Percentiles rank a stretch among this genome's conserved stretches.
phyloP scores from a whole-genome alignment of 2,329 filamentous ascomycete genomes.

The Hirsutella thompsonii region DNA sequence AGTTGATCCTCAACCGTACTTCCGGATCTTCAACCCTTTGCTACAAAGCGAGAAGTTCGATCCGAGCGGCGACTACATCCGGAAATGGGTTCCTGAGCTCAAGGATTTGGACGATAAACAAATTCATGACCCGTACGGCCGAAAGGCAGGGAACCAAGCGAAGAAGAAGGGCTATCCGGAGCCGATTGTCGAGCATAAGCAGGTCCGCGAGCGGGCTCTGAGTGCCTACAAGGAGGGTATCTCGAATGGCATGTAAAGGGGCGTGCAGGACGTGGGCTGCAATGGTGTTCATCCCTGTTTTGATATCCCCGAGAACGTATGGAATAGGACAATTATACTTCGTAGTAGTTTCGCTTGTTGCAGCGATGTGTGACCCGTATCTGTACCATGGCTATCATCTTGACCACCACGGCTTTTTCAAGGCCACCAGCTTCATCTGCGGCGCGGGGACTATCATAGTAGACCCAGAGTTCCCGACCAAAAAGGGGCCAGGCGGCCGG shows the following conservation, averaged over 20 bases:
- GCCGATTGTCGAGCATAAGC: conserved; percentile 63
- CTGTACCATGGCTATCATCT: conserved; percentile 48
- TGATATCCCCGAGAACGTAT: no score
- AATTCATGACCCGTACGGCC: conserved; percentile 69
- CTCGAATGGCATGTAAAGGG: conserved; percentile 14
- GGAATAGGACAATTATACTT: no score
- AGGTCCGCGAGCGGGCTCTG: conserved; percentile 53
- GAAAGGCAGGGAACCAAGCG: conserved; percentile 45
- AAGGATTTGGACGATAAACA: conserved; percentile 48
- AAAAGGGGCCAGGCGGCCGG: conserved; percentile 19
- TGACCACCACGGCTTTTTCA: conserved; percentile 46
- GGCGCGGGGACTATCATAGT: conserved; percentile 44
- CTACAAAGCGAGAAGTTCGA: conserved; percentile 84
- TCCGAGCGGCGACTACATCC: conserved; percentile 63
- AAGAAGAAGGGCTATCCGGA: conserved; percentile 59
- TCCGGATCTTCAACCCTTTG: conserved; percentile 78
- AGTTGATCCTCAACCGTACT: conserved; percentile 81
- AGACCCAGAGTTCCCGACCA: conserved; percentile 43
- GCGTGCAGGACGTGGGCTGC: no score
- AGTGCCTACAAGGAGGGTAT: conserved; percentile 51
- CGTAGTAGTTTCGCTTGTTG: not conserved
- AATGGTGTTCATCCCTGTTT: no score
- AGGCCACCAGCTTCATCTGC: conserved; percentile 41
- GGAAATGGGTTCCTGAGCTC: conserved; percentile 71
- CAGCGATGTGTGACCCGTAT: conserved; percentile 47